Percentiles rank a stretch among this genome's conserved stretches.
These are phyloP conservation scores for Saprolegnia diclina DNA, from an alignment of 352 stramenopile species.

Conservation along the genomic window DNA sequence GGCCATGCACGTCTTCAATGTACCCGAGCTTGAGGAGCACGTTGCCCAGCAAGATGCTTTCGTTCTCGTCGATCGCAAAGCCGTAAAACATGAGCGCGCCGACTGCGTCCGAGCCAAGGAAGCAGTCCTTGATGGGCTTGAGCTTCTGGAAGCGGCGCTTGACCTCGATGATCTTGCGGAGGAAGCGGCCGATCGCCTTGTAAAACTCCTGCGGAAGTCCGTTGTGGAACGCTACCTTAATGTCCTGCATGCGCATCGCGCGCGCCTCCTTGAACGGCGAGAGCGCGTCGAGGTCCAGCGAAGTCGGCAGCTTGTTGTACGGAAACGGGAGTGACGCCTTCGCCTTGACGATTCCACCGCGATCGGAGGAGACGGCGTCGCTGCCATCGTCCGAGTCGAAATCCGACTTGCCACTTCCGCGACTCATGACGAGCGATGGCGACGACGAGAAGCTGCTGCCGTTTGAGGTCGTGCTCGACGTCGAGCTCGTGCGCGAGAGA, in stretches of 20 bases:
- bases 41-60: constrained; percentile 62
- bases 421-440: background rate
- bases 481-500: constrained; percentile 8
- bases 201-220: constrained; percentile 77
- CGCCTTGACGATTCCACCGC: background rate
- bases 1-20: constrained; percentile 79
- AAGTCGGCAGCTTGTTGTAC: constrained; percentile 26
- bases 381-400: constrained; percentile 3
- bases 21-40: constrained; percentile 73
- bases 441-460: constrained; percentile 5
- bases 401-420: background rate
- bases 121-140: constrained; percentile 84
- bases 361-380: background rate
- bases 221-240: constrained; percentile 75
- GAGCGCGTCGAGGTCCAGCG: constrained; percentile 35
- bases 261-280: constrained; percentile 62
- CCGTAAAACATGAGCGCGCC: constrained; percentile 65
- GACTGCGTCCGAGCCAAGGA: constrained; percentile 68
- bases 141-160: constrained; percentile 80
- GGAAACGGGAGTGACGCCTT: constrained; percentile 19
- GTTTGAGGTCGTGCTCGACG: constrained; percentile 7
- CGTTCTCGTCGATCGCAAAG: constrained; percentile 72
- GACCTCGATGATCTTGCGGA: constrained; percentile 65
- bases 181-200: constrained; percentile 58
- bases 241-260: constrained; percentile 63